A percentile compares a stretch with the other conserved stretches of the same genome.
Conservation (phyloP, 768 basidiomycete species). For the Porpolomopsis calyptriformis region DNA sequence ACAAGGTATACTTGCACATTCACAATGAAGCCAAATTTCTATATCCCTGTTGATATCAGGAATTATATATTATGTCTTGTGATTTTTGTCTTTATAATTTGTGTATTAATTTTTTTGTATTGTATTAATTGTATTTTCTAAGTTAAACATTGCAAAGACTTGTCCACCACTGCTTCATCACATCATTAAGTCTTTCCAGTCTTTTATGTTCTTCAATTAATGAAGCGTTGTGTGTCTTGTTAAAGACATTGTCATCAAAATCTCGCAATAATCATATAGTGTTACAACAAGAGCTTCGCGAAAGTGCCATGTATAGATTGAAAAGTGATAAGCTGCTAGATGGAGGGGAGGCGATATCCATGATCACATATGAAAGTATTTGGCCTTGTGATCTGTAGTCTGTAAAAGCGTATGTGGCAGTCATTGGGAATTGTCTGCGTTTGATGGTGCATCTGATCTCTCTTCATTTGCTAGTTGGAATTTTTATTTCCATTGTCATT, state of each 20-base stretch:
- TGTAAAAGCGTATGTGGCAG: conserved; percentile 28
- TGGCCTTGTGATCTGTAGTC: conserved; percentile 33
- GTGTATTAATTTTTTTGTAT: too few species aligned
- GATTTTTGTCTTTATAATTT: too few species aligned
- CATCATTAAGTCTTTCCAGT: background rate
- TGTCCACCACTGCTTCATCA: background rate
- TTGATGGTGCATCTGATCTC: background rate
- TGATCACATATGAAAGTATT: conserved; percentile 23
- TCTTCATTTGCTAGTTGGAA: background rate
- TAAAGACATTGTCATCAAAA: conserved; percentile 14
- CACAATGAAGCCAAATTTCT: too few species aligned
- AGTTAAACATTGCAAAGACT: too few species aligned
- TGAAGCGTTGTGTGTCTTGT: background rate
- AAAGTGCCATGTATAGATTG: conserved; percentile 25
- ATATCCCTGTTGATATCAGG: too few species aligned
- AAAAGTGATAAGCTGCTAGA: conserved; percentile 18
- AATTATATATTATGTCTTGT: too few species aligned
- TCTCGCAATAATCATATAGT: conserved; percentile 22
- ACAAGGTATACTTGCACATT: too few species aligned
- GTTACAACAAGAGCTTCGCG: conserved; percentile 19
- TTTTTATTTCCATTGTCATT: conserved; percentile 5
- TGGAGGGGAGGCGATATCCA: conserved; percentile 25
- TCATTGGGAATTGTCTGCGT: conserved; percentile 22
- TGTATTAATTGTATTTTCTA: too few species aligned
- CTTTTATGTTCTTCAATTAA: background rate